phyloP scores from a whole-genome alignment of 2,329 filamentous ascomycete genomes.

The Ambrosiella cleistominuta region DNA sequence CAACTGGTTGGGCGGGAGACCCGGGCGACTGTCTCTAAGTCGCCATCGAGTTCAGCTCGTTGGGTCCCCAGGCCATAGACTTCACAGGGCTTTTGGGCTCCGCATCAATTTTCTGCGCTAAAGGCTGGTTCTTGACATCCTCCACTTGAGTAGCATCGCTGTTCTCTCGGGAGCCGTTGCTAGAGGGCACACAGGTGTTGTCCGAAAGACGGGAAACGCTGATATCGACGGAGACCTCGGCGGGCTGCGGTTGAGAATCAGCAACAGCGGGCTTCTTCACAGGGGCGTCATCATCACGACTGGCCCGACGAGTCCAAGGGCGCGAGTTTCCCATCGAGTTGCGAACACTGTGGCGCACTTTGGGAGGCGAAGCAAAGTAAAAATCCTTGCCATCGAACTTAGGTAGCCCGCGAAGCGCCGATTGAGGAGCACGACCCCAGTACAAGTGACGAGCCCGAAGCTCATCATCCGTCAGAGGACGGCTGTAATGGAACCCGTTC shows the following conservation, averaged over 20 bases:
- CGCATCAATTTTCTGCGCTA: conserved; percentile 4
- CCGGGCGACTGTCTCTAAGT: conserved; percentile 6
- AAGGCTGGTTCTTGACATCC: conserved; percentile 7
- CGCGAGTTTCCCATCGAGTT: conserved; percentile 3
- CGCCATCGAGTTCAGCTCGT: neutral
- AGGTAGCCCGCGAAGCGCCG: conserved; percentile 34
- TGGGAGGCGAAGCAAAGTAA: conserved; percentile 38
- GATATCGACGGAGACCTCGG: conserved; percentile 10
- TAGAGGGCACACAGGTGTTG: conserved; percentile 5
- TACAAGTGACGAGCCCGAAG: conserved; percentile 40
- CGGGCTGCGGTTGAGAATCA: conserved; percentile 1
- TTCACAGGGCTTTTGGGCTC: conserved; percentile 8
- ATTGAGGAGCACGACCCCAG: conserved; percentile 38
- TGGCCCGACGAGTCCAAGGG: conserved; percentile 3
- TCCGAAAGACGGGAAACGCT: conserved; percentile 6
- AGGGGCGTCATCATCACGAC: conserved; percentile 5
- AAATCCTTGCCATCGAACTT: conserved; percentile 50
- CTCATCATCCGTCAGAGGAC: conserved; percentile 42
- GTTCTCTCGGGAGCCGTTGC: conserved; percentile 4
- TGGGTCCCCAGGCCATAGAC: conserved; percentile 6
- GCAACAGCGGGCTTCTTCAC: conserved; percentile 7
- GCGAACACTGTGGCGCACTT: conserved; percentile 17
- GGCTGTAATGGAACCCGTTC: conserved; percentile 35
- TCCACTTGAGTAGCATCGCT: conserved; percentile 4
- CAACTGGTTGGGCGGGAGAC: conserved; percentile 7